Conservation (phyloP, 2,329 filamentous ascomycete genomes). For the Lasiodiplodia sp. region DNA sequence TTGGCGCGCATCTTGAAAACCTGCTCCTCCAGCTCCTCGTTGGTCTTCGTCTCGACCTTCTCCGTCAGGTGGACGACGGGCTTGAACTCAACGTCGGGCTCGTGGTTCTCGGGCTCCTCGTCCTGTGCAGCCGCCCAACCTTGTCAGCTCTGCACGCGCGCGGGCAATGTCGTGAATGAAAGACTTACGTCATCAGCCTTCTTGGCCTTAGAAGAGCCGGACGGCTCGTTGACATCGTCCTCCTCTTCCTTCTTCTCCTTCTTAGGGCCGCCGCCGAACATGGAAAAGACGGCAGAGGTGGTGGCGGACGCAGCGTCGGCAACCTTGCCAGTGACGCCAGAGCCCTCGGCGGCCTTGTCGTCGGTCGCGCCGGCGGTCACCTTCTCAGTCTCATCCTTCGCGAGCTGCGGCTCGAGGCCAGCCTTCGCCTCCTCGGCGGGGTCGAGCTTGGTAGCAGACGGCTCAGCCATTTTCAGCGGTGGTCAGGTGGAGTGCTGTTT, state of each 20-base stretch:
- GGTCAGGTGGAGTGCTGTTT: slow-evolving; percentile 1
- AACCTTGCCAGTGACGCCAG: slow-evolving; percentile 43
- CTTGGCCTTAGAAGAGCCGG: slow-evolving; percentile 80
- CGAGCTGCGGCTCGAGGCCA: slow-evolving; percentile 49
- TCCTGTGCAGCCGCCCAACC: slow-evolving; percentile 38
- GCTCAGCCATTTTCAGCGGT: slow-evolving; percentile 35
- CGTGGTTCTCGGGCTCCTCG: slow-evolving; percentile 87
- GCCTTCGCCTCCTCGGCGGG: slow-evolving; percentile 49
- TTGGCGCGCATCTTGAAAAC: slow-evolving; percentile 99
- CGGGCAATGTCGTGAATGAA: background rate
- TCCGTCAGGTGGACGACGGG: slow-evolving; percentile 95
- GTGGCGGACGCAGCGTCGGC: slow-evolving; percentile 47
- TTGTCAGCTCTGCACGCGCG: background rate
- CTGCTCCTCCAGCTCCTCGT: slow-evolving; percentile 97
- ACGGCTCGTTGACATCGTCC: slow-evolving; percentile 84
- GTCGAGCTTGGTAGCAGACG: slow-evolving; percentile 50
- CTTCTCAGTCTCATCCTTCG: slow-evolving; percentile 53
- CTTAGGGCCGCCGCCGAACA: slow-evolving; percentile 98
- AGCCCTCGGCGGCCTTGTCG: slow-evolving; percentile 54
- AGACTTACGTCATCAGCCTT: slow-evolving; percentile 66
- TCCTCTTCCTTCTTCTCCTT: slow-evolving; percentile 91
- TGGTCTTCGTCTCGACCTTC: slow-evolving; percentile 96
- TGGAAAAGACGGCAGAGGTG: slow-evolving; percentile 72
- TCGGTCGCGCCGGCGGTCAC: slow-evolving; percentile 53
- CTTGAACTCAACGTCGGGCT: slow-evolving; percentile 95